Percentiles rank a stretch among this genome's conserved stretches.
These are phyloP conservation scores for Aspergillus cejpii DNA, from an alignment of 2,329 filamentous ascomycete genomes.

Conservation along the genomic window DNA sequence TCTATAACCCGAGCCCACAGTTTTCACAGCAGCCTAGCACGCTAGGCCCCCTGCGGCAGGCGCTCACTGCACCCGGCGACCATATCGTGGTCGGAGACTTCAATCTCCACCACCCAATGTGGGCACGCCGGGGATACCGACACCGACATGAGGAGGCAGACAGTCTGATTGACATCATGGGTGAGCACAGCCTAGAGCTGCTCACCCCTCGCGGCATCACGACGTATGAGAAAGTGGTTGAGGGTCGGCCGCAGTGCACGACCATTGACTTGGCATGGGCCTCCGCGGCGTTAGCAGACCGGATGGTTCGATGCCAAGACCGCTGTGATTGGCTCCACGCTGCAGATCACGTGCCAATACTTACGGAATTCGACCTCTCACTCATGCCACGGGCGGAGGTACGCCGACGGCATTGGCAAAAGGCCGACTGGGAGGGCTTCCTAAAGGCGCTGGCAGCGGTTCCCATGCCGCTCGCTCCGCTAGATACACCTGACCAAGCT, in stretches of 20 bases:
- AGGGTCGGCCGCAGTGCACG: neutral
- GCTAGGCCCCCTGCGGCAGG: neutral
- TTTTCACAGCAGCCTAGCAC: neutral
- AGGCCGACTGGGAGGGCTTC: neutral
- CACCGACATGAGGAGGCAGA: constrained; percentile 1
- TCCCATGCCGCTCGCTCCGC: neutral
- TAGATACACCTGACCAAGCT: neutral
- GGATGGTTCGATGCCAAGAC: constrained; percentile 1
- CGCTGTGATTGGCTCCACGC: neutral
- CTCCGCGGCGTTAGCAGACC: neutral
- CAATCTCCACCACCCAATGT: constrained; percentile 7
- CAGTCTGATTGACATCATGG: neutral
- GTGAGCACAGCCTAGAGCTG: neutral
- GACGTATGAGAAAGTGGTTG: constrained; percentile 1
- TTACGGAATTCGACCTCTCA: constrained; percentile 1
- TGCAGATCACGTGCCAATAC: constrained; percentile 4
- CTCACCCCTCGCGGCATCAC: constrained; percentile 2
- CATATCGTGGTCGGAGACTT: constrained; percentile 6
- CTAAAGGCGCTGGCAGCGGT: neutral
- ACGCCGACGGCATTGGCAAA: neutral
- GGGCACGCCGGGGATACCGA: neutral
- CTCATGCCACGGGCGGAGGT: neutral
- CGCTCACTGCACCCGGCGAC: neutral
- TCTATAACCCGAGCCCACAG: constrained; percentile 15
- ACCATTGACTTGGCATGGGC: constrained; percentile 6